Conservation (phyloP, 768 basidiomycete genomes). For the Amanita molliuscula region DNA sequence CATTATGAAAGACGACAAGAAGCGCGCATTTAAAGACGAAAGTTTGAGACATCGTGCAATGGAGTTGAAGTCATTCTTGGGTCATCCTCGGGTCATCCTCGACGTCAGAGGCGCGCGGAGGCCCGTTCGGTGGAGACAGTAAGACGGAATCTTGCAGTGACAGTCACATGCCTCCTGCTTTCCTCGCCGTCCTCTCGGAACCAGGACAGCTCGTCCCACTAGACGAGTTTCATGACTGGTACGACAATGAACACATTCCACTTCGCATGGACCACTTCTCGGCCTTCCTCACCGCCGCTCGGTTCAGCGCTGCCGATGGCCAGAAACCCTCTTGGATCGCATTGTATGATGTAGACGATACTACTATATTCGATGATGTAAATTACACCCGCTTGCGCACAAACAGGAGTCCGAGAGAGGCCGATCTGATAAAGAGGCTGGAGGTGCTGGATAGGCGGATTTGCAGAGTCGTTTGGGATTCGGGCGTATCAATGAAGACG, state of each 20-base stretch:
- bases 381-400: slow-evolving; percentile 33
- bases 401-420: slow-evolving; percentile 34
- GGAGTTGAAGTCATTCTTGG: too few species aligned
- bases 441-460: slow-evolving; percentile 34
- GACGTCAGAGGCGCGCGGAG: too few species aligned
- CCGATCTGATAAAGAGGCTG: slow-evolving; percentile 28
- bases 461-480: slow-evolving; percentile 23
- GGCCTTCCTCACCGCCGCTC: slow-evolving; percentile 37
- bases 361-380: slow-evolving; percentile 27
- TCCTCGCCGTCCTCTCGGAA: slow-evolving; percentile 39
- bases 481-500: slow-evolving; percentile 21
- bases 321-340: slow-evolving; percentile 34
- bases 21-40: too few species aligned
- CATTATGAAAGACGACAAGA: too few species aligned
- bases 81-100: too few species aligned
- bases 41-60: too few species aligned
- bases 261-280: slow-evolving; percentile 34
- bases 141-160: too few species aligned
- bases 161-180: slow-evolving; percentile 31
- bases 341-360: slow-evolving; percentile 37
- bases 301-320: slow-evolving; percentile 28
- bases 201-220: slow-evolving; percentile 30
- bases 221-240: slow-evolving; percentile 47
- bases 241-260: slow-evolving; percentile 46
- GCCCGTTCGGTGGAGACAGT: too few species aligned